Evolutionary conservation across 164 flowering plant genomes (phyloP).

Genomic region (Nymphaea colorata): DNA sequence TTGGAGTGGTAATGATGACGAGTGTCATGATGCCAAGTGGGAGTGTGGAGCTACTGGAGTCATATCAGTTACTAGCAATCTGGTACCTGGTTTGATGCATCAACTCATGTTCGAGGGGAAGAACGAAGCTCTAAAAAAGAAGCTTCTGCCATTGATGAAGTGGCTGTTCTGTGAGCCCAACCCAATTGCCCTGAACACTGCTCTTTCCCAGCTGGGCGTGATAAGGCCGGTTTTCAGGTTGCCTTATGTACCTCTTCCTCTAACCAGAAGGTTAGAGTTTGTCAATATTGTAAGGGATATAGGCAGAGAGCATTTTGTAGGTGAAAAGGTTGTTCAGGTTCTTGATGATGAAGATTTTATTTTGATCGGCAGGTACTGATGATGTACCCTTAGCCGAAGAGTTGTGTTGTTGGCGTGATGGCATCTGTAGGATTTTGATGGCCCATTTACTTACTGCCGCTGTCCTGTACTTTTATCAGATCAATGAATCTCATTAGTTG

Average conservation of each 20-base stretch:
- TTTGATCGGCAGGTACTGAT: conserved; percentile 50
- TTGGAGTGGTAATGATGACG: conserved; percentile 88
- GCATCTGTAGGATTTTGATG: too few relatives aligned
- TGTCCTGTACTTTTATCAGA: too few relatives aligned
- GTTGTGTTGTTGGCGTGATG: too few relatives aligned
- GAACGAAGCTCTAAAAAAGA: conserved; percentile 38
- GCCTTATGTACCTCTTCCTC: conserved; percentile 78
- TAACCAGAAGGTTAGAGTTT: conserved; percentile 56
- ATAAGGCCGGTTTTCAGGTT: conserved; percentile 75
- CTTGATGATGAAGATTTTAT: conserved; percentile 70
- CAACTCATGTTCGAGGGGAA: conserved; percentile 57
- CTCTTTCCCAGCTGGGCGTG: conserved; percentile 82
- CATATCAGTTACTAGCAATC: conserved; percentile 69
- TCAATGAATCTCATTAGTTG: too few relatives aligned
- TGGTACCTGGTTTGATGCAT: conserved; percentile 66
- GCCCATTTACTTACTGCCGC: too few relatives aligned
- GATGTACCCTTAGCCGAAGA: too few relatives aligned
- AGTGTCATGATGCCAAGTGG: conserved; percentile 90
- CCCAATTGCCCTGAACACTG: conserved; percentile 77
- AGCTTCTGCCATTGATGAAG: conserved; percentile 55
- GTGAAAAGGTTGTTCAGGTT: conserved; percentile 63
- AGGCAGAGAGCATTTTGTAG: conserved; percentile 75
- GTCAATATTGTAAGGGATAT: conserved; percentile 64
- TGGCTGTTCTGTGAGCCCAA: conserved; percentile 84
- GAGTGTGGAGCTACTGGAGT: conserved; percentile 63